Percentiles rank a stretch among this genome's conserved stretches.
These are phyloP conservation scores for Penicillium glabrum DNA, from an alignment of 2,329 filamentous ascomycete genomes.

Conservation along the genomic window DNA sequence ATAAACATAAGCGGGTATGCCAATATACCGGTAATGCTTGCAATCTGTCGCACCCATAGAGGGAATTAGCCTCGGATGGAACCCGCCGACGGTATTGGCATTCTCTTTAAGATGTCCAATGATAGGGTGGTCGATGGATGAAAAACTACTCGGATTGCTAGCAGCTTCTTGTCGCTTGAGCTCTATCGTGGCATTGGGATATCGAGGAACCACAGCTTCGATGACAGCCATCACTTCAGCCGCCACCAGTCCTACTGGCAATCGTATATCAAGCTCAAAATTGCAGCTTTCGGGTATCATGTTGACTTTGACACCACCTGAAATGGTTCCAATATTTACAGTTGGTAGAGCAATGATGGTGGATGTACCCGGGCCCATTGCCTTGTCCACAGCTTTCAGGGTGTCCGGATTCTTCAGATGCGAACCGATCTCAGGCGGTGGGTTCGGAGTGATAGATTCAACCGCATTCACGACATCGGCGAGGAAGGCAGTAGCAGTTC, in stretches of 20 bases:
- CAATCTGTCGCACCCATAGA: constrained; percentile 43
- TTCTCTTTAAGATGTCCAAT: not conserved
- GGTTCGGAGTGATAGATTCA: constrained; percentile 2
- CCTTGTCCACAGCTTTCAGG: not conserved
- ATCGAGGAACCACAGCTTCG: not conserved
- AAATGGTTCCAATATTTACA: constrained; percentile 43
- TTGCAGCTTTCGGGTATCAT: constrained; percentile 40
- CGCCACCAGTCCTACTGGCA: constrained; percentile 39
- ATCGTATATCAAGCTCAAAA: constrained; percentile 43
- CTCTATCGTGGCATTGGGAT: constrained; percentile 4
- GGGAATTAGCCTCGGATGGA: constrained; percentile 33
- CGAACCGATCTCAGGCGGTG: constrained; percentile 1
- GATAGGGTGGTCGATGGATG: constrained; percentile 1
- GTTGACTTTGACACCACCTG: constrained; percentile 45
- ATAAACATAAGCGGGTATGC: constrained; percentile 40
- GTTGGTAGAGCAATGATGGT: constrained; percentile 40
- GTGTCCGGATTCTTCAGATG: constrained; percentile 4
- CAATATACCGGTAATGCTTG: constrained; percentile 41
- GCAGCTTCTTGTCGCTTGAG: constrained; percentile 6
- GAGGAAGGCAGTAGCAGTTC: not conserved
- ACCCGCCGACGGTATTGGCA: not conserved
- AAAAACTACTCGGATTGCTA: constrained; percentile 6
- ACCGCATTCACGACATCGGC: not conserved
- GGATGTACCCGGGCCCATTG: constrained; percentile 23
- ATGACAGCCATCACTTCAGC: constrained; percentile 4